Percentiles rank a stretch among this genome's conserved stretches.
Evolutionary conservation across 139 green algal genomes (phyloP).

Genomic region (Tetraselmis chui): DNA sequence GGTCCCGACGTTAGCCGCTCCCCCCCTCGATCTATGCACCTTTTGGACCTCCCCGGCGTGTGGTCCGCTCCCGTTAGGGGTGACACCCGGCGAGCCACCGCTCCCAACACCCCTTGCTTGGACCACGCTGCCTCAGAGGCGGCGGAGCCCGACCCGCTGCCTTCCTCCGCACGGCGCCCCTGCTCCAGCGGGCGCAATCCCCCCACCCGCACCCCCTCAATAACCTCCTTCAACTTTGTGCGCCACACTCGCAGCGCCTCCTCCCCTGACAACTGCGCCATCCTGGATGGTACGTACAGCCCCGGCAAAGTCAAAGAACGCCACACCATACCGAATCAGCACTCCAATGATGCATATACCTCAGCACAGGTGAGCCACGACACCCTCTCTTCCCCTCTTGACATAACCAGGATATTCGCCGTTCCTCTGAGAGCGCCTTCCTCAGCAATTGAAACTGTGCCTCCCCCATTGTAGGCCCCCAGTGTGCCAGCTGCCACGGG

Average conservation of each 20-base stretch:
- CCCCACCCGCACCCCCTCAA: not conserved
- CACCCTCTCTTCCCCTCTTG: too few species aligned
- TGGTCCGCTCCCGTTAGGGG: not conserved
- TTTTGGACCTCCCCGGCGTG: not conserved
- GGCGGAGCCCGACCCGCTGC: not conserved
- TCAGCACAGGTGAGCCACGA: too few species aligned
- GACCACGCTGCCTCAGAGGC: not conserved
- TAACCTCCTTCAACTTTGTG: not conserved
- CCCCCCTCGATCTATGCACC: not conserved
- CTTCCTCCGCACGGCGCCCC: not conserved
- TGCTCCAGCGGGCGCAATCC: not conserved
- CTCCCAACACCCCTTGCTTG: not conserved
- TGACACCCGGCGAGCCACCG: not conserved
- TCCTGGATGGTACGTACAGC: too few species aligned
- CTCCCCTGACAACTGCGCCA: too few species aligned
- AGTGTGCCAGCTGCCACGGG: too few species aligned
- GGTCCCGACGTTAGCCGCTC: not conserved
- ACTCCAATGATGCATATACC: too few species aligned
- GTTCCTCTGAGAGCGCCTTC: too few species aligned
- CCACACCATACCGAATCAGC: too few species aligned
- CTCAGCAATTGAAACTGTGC: too few species aligned
- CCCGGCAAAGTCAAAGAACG: too few species aligned
- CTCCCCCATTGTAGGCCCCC: too few species aligned
- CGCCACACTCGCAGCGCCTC: not conserved
- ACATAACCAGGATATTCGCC: too few species aligned